These are phyloP conservation scores for Amniculicola lignicola DNA, from an alignment of 495 filamentous ascomycete genomes.

Conservation along the genomic window DNA sequence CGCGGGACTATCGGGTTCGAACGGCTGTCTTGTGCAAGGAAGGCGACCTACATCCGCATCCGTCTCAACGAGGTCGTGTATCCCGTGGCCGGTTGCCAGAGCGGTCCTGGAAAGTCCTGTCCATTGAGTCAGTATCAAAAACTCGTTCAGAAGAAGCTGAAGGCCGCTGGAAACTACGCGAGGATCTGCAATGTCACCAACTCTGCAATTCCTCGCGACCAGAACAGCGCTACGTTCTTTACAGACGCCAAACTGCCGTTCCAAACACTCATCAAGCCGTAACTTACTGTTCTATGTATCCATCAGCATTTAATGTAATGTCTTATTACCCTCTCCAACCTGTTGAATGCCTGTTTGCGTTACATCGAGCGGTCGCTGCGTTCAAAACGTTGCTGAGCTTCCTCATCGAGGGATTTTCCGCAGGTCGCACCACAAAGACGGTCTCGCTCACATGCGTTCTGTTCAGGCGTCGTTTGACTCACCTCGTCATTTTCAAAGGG, in stretches of 20 bases:
- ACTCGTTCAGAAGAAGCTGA: constrained; percentile 10
- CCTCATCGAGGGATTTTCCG: neutral
- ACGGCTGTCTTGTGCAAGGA: constrained; percentile 6
- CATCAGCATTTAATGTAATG: constrained; percentile 11
- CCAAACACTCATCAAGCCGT: constrained; percentile 7
- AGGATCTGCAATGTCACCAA: constrained; percentile 17
- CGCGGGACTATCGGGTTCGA: constrained; percentile 17
- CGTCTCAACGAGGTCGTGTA: constrained; percentile 21
- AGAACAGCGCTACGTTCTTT: constrained; percentile 13
- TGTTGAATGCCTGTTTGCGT: neutral
- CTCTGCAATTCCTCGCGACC: neutral
- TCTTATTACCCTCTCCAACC: no score
- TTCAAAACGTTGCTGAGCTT: constrained; percentile 1
- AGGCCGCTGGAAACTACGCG: constrained; percentile 8
- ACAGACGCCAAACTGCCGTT: constrained; percentile 5
- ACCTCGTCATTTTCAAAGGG: neutral
- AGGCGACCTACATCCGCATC: constrained; percentile 9
- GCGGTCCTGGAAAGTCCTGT: constrained; percentile 17
- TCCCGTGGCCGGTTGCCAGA: constrained; percentile 10
- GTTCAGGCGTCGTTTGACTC: no score
- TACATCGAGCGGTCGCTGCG: neutral
- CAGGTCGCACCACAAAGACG: no score
- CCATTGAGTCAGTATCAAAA: constrained; percentile 11
- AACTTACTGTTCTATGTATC: neutral
- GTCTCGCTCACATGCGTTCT: no score